Evolutionary conservation across 768 basidiomycete genomes (phyloP).

Genomic region (Cystofilobasidium macerans): DNA sequence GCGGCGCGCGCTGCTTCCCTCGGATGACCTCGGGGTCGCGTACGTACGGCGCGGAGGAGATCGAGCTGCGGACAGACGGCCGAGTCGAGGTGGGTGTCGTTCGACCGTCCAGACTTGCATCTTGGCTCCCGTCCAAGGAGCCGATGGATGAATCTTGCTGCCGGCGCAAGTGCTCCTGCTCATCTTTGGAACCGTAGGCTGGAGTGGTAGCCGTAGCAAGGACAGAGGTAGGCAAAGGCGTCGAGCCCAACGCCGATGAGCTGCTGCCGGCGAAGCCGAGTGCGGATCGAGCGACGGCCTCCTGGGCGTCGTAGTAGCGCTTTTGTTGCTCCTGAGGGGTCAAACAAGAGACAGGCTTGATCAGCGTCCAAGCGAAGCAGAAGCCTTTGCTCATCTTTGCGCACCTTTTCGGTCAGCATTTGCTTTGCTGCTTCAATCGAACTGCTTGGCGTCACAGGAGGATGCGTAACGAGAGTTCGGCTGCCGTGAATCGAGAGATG

Average conservation of each 20-base stretch:
- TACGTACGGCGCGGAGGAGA: neutral
- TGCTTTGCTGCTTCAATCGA: neutral
- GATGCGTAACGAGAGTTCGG: neutral
- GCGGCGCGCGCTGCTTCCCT: slow-evolving; percentile 2
- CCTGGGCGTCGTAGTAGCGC: slow-evolving; percentile 16
- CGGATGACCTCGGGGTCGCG: neutral
- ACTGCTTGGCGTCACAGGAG: neutral
- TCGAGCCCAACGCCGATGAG: neutral
- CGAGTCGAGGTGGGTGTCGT: neutral
- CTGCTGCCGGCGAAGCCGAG: neutral
- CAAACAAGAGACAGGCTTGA: neutral
- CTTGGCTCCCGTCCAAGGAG: neutral
- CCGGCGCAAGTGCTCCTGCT: neutral
- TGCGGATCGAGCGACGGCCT: slow-evolving; percentile 8
- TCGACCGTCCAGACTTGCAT: neutral
- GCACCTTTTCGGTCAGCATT: slow-evolving; percentile 1
- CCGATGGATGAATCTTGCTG: neutral
- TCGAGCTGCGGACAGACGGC: neutral
- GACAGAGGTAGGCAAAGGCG: neutral
- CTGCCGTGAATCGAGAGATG: no score
- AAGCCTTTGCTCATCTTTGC: no score
- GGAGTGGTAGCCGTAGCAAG: neutral
- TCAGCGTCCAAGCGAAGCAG: neutral
- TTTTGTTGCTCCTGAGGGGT: slow-evolving; percentile 4
- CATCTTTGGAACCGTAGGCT: neutral